These are phyloP conservation scores for Candida germanica DNA, from an alignment of 805 yeast species.

Conservation along the genomic window DNA sequence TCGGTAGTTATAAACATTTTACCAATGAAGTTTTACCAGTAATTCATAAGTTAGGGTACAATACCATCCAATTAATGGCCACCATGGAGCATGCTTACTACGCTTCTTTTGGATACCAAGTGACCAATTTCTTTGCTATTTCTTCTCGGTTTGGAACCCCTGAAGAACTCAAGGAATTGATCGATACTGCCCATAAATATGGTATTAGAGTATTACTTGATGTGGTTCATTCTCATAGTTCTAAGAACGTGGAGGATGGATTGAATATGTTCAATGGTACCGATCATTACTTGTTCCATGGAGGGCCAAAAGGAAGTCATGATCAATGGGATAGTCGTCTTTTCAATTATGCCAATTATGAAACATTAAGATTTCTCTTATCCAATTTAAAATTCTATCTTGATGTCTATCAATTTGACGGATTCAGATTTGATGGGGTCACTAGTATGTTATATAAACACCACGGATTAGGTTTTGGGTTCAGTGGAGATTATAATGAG, in stretches of 20 bases:
- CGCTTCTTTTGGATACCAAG: constrained; percentile 97
- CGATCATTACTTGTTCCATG: constrained; percentile 91
- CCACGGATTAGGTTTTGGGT: constrained; percentile 89
- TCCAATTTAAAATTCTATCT: constrained; percentile 81
- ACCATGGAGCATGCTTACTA: constrained; percentile 98
- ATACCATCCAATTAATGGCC: constrained; percentile 95
- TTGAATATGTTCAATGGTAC: constrained; percentile 92
- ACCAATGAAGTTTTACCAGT: constrained; percentile 78
- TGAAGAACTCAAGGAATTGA: constrained; percentile 84
- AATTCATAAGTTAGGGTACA: constrained; percentile 81
- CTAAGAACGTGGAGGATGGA: constrained; percentile 92
- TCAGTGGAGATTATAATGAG: constrained; percentile 90
- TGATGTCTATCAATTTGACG: constrained; percentile 85
- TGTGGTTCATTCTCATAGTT: constrained; percentile 94
- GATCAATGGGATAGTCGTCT: constrained; percentile 95
- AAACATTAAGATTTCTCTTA: constrained; percentile 81
- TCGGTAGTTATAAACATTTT: constrained; percentile 85
- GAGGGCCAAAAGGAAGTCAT: constrained; percentile 86
- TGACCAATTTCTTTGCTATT: constrained; percentile 86
- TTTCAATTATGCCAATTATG: constrained; percentile 88
- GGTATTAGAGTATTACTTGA: constrained; percentile 87
- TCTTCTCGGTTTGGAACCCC: constrained; percentile 94
- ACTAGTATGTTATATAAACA: constrained; percentile 89
- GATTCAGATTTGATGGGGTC: constrained; percentile 95
- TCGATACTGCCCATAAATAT: constrained; percentile 86